A percentile compares a stretch with the other conserved stretches of the same genome.
These are phyloP conservation scores for Carallia brachiata DNA, from an alignment of 345 rosid species.

Conservation along the genomic window DNA sequence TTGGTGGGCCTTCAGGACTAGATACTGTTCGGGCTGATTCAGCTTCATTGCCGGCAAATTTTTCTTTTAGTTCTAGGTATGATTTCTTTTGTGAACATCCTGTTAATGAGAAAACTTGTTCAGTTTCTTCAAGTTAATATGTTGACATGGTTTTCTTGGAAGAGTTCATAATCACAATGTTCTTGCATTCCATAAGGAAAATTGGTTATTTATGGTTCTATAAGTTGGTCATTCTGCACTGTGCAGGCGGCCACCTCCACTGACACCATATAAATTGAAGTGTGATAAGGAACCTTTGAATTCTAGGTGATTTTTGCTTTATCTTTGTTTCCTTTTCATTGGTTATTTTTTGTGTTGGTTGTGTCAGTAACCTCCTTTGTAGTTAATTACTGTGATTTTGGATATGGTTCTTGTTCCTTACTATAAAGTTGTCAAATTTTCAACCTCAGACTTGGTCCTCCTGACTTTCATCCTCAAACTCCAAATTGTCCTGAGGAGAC, in stretches of 20 bases:
- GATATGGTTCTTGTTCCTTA: conserved; percentile 16
- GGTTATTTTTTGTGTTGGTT: not conserved
- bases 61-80: conserved; percentile 71
- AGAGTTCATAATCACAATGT: too few species aligned
- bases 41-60: conserved; percentile 60
- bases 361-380: not conserved
- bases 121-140: too few species aligned
- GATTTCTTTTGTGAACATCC: too few species aligned
- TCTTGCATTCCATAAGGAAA: not conserved
- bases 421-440: conserved; percentile 10
- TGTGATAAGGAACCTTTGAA: conserved; percentile 84
- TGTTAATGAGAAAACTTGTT: too few species aligned
- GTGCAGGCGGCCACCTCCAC: conserved; percentile 66
- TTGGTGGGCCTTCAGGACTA: conserved; percentile 73
- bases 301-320: conserved; percentile 59
- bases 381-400: conserved; percentile 1
- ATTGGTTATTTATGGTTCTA: conserved; percentile 3
- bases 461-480: conserved; percentile 90
- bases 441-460: conserved; percentile 81
- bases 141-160: too few species aligned
- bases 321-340: not conserved
- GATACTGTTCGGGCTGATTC: conserved; percentile 78
- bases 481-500: conserved; percentile 92
- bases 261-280: conserved; percentile 71
- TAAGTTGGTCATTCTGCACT: conserved; percentile 8